These are phyloP conservation scores for Clarireedia paspali DNA, from an alignment of 2,329 filamentous ascomycete genomes.

Conservation along the genomic window DNA sequence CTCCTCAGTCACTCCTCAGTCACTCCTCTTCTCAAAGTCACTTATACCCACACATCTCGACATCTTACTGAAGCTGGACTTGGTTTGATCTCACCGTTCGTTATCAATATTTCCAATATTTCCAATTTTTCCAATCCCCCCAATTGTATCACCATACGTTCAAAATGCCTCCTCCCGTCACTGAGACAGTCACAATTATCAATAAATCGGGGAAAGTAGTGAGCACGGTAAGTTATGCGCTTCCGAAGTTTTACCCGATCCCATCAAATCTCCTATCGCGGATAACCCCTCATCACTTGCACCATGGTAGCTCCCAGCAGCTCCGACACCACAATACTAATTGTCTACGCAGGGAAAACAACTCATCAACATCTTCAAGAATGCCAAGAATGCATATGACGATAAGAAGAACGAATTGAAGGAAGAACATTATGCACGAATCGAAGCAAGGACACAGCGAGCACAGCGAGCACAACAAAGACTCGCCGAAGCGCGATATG, in stretches of 20 bases:
- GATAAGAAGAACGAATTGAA: slow-evolving; percentile 80
- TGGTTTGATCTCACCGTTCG: neutral
- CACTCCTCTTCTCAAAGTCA: neutral
- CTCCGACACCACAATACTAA: neutral
- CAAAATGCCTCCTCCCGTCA: slow-evolving; percentile 28
- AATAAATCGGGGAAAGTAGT: slow-evolving; percentile 89
- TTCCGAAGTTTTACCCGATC: neutral
- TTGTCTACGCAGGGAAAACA: slow-evolving; percentile 66
- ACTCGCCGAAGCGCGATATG: slow-evolving; percentile 35
- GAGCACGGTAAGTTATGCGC: slow-evolving; percentile 58
- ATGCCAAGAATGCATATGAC: slow-evolving; percentile 79
- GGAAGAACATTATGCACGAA: slow-evolving; percentile 55
- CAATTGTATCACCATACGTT: neutral
- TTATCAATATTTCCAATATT: too few relatives aligned
- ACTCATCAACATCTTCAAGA: slow-evolving; percentile 82
- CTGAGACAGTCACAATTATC: slow-evolving; percentile 80
- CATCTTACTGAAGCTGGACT: slow-evolving; percentile 4
- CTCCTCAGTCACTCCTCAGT: neutral
- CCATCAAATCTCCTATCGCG: neutral
- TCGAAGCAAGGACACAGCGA: slow-evolving; percentile 53
- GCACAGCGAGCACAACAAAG: slow-evolving; percentile 30
- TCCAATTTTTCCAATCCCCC: neutral
- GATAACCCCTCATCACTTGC: neutral
- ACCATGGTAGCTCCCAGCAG: neutral
- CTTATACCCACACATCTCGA: neutral